Evolutionary conservation across 805 yeast species (phyloP).

Genomic region (Kuraishia piskuri): DNA sequence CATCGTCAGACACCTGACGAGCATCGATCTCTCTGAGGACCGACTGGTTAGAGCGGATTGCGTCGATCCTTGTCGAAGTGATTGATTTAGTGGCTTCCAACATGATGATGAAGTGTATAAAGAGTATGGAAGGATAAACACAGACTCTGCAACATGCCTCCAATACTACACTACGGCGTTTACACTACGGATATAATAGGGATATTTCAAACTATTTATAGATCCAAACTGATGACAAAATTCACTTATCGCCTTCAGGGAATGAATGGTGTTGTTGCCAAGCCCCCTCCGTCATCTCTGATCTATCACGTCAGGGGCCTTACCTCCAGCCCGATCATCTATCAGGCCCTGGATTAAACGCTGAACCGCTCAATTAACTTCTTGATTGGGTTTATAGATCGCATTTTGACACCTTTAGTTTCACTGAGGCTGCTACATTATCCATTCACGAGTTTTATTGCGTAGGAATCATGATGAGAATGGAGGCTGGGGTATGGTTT

Average conservation of each 20-base stretch:
- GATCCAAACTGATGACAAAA: too few relatives aligned
- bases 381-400: background rate
- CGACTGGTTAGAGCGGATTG: slow-evolving; percentile 3
- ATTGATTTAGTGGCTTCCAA: background rate
- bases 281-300: too few relatives aligned
- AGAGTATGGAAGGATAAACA: too few relatives aligned
- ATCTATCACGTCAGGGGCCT: too few relatives aligned
- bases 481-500: too few relatives aligned
- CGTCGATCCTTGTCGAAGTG: slow-evolving; percentile 1
- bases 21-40: slow-evolving; percentile 18
- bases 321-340: background rate
- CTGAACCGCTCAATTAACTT: background rate
- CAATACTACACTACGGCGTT: background rate
- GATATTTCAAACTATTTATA: background rate
- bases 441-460: background rate
- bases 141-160: too few relatives aligned
- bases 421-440: background rate
- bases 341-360: background rate
- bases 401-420: background rate
- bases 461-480: too few relatives aligned
- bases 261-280: too few relatives aligned
- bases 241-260: too few relatives aligned
- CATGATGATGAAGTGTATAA: background rate
- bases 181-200: background rate
- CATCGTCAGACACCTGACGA: slow-evolving; percentile 16